Conservation (phyloP, 2,329 filamentous ascomycete species). For the Sarocladiaceae sp. region DNA sequence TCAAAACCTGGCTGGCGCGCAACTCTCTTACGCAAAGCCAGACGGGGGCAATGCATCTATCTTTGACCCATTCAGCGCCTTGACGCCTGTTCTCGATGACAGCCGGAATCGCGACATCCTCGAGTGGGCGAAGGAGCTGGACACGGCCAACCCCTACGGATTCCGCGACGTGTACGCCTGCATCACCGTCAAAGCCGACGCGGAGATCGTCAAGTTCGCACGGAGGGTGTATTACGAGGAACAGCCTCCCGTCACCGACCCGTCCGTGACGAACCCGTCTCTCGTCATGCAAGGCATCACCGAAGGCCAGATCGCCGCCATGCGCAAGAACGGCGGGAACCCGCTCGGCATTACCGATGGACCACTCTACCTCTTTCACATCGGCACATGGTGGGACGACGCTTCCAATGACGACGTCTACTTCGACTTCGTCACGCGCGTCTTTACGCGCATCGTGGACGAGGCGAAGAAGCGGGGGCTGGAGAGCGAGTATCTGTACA, state of each 20-base stretch:
- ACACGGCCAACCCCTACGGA: slow-evolving; percentile 13
- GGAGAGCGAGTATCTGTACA: slow-evolving; percentile 24
- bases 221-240: slow-evolving; percentile 15
- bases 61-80: slow-evolving; percentile 28
- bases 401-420: slow-evolving; percentile 15
- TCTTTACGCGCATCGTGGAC: slow-evolving; percentile 15
- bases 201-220: slow-evolving; percentile 4
- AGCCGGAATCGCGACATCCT: slow-evolving; percentile 13
- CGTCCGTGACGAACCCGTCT: slow-evolving; percentile 20
- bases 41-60: slow-evolving; percentile 25
- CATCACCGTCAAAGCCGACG: slow-evolving; percentile 15
- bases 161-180: slow-evolving; percentile 18
- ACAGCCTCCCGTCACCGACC: slow-evolving; percentile 15
- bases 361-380: slow-evolving; percentile 16
- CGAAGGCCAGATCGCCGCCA: slow-evolving; percentile 25
- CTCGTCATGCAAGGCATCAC: slow-evolving; percentile 35
- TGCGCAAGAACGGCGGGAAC: slow-evolving; percentile 24
- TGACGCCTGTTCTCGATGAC: slow-evolving; percentile 23
- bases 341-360: slow-evolving; percentile 27
- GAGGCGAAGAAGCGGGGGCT: slow-evolving; percentile 12
- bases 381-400: slow-evolving; percentile 17
- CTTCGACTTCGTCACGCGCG: slow-evolving; percentile 13
- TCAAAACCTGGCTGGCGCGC: slow-evolving; percentile 20
- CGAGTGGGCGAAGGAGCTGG: slow-evolving; percentile 13
- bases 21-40: slow-evolving; percentile 31